These are phyloP conservation scores for Dittrichia graveolens DNA, from an alignment of 129 eudicot genomes.

Conservation along the genomic window DNA sequence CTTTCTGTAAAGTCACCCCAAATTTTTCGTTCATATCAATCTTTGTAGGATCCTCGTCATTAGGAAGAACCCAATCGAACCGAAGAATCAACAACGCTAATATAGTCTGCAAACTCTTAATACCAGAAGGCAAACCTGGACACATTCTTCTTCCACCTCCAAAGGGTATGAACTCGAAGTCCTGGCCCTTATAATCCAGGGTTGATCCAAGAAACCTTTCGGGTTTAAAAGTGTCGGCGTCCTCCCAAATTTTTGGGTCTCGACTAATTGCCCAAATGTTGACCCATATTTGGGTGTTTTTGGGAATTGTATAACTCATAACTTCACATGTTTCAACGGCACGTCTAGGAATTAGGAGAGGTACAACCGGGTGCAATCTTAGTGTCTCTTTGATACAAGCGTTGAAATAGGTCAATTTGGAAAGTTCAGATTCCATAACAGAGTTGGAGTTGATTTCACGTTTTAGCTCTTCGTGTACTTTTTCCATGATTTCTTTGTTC, in stretches of 20 bases:
- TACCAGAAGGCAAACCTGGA: constrained; percentile 29
- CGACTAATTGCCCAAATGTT: constrained; percentile 38
- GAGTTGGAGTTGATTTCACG: background rate
- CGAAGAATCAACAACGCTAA: constrained; percentile 7
- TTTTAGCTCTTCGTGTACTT: constrained; percentile 24
- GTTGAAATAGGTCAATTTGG: constrained; percentile 5
- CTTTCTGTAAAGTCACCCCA: constrained; percentile 24
- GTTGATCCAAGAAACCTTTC: constrained; percentile 32
- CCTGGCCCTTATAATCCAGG: constrained; percentile 21
- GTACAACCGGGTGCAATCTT: constrained; percentile 21
- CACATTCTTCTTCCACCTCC: constrained; percentile 37
- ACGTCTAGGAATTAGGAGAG: constrained; percentile 26
- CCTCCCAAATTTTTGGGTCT: constrained; percentile 32
- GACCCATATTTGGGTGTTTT: constrained; percentile 16
- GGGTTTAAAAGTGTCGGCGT: constrained; percentile 30
- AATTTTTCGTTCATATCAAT: constrained; percentile 17
- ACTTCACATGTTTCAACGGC: constrained; percentile 25
- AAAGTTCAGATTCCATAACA: background rate
- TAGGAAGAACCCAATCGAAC: constrained; percentile 33
- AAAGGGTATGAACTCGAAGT: constrained; percentile 29
- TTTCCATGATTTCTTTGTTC: constrained; percentile 23
- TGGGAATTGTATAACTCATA: constrained; percentile 37
- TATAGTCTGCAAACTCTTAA: constrained; percentile 18
- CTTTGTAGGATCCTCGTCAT: constrained; percentile 18
- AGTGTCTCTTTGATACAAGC: constrained; percentile 19